Base-by-base conservation (phyloP, 2,329 filamentous ascomycete genomes). In the Chrysoporthe puriensis region DNA sequence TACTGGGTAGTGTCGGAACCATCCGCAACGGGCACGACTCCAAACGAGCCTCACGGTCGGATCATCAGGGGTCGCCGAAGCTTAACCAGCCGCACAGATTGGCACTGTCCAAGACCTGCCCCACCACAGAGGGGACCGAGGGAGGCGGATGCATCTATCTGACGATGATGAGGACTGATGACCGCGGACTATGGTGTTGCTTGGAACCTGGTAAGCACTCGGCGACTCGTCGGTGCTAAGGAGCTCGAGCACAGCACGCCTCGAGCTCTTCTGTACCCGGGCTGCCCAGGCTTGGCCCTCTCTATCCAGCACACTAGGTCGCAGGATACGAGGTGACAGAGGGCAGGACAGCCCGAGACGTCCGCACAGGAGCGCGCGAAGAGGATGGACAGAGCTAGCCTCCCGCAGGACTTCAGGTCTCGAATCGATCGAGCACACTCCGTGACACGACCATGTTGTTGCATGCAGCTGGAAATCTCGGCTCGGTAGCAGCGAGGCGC, bases 11-110 rank as follows among this genome's bases (percentile, higher is more conserved):
- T 54, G 43, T 62, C 59, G 58, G 62, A 50, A 54, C 48, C 34
- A 61, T 58, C 62, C 42, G 61, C 61, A 57, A 52, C 61, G 65
- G 65, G 64, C 44, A 57, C 54, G 58, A 67, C 34, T 16, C 58
- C 66, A 69, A 65, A 67, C 66, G 62, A 67, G 68, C 50, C 65
- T 64, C 68, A 57, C n/a, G 48, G 48, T 67, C 46, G 61, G 64
- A 67, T 56, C 62, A 62, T 61, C 65, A 68, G 68, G 65, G 65
- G 61, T 60, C 34, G 62, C 43, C 42, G 32, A 67, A 68, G 63
- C 65, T 66, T 62, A 66, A 62, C 58, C 32, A 44, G 56, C 64
- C 40, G 67, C 14, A 64, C 52, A 21, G 16, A 21, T 57, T 44
- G 60, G 62, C 50, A 54, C 57, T 63, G 67, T 46, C 59, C 59